These are phyloP conservation scores for Chrysanthemum seticuspe DNA, from an alignment of 129 eudicot species.

Conservation along the genomic window DNA sequence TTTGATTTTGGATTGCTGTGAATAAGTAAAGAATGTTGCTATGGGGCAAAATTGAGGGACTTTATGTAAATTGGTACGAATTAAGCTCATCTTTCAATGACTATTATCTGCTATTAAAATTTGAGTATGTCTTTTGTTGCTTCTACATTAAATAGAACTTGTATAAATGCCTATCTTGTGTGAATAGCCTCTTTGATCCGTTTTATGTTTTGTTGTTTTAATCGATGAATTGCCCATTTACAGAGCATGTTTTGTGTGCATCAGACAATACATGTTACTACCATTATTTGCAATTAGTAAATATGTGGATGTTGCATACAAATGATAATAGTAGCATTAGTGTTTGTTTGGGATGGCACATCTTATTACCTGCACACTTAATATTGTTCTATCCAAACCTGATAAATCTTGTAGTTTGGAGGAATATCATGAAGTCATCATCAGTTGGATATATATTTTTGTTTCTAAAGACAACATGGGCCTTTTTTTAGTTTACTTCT, in stretches of 20 bases:
- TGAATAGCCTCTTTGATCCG: constrained; percentile 6
- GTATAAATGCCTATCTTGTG: constrained; percentile 13
- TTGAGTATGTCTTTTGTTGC: neutral
- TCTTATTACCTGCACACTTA: neutral
- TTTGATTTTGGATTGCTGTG: neutral
- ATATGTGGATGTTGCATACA: neutral
- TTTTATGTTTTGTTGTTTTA: neutral
- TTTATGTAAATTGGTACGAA: neutral
- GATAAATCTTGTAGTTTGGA: too few relatives aligned
- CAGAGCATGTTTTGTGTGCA: neutral
- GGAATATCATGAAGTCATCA: neutral
- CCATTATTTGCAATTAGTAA: neutral
- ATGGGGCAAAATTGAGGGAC: neutral
- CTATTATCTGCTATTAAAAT: neutral
- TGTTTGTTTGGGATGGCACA: neutral
- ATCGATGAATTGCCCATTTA: neutral
- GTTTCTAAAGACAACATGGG: neutral
- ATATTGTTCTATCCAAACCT: too few relatives aligned
- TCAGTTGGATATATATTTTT: constrained; percentile 5
- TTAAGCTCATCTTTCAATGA: neutral
- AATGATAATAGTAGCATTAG: neutral
- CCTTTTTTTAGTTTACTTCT: constrained; percentile 5
- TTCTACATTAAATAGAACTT: constrained; percentile 4
- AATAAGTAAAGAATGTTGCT: neutral
- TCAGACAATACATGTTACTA: neutral